phyloP scores from a whole-genome alignment of 176 grass and related monocot genomes.

The Echinochloa phyllopogon region DNA sequence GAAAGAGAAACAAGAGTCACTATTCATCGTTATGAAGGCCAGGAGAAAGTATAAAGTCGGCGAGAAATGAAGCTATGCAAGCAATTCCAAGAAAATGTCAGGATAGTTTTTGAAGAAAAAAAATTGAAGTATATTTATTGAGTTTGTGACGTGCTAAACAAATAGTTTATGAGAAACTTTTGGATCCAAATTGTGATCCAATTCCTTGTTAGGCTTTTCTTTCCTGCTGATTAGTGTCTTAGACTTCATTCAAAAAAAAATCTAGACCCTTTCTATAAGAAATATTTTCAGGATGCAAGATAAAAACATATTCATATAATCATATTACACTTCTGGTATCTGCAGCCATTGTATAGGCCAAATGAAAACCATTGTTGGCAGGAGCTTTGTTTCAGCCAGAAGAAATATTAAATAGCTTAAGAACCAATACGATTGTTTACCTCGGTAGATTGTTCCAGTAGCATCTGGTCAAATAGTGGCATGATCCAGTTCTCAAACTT shows the following conservation, averaged over 20 bases:
- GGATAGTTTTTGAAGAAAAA: not conserved
- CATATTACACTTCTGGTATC: not conserved
- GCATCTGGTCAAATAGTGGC: slow-evolving; percentile 85
- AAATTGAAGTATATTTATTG: not conserved
- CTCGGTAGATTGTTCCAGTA: slow-evolving; percentile 82
- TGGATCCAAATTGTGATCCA: not conserved
- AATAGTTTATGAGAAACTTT: not conserved
- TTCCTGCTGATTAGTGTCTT: not conserved
- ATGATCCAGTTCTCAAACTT: slow-evolving; percentile 99
- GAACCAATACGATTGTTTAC: slow-evolving; percentile 31
- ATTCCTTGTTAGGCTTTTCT: not conserved
- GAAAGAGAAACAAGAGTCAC: not conserved
- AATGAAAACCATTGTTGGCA: not conserved
- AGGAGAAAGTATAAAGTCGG: not conserved
- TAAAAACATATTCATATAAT: not conserved
- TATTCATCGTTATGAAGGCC: not conserved
- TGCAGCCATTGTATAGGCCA: not conserved
- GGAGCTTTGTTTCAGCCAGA: not conserved
- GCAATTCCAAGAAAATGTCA: not conserved
- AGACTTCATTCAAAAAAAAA: not conserved
- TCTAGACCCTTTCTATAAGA: not conserved
- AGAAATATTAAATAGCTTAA: not conserved
- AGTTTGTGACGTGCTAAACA: not conserved
- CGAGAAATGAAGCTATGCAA: slow-evolving; percentile 6
- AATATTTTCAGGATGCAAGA: not conserved